These are phyloP conservation scores for Urtica urens DNA, from an alignment of 306 rosid genomes.

Conservation along the genomic window DNA sequence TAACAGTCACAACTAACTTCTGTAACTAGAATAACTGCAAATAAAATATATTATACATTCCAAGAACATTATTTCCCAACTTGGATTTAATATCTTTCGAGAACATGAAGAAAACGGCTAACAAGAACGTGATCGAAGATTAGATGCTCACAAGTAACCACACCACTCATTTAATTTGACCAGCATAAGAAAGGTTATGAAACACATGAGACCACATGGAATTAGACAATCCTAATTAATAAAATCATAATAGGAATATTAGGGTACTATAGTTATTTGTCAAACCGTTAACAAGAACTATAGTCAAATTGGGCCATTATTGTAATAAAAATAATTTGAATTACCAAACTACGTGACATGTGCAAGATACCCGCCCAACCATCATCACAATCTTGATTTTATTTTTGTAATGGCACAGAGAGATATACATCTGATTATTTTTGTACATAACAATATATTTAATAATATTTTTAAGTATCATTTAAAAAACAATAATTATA, in stretches of 20 bases:
- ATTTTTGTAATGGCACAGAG: conserved; percentile 26
- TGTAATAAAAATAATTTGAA: conserved; percentile 6
- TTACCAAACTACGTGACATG: conserved; percentile 34
- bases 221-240: background rate
- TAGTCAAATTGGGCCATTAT: conserved; percentile 10
- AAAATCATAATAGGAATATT: conserved; percentile 21
- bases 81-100: conserved; percentile 21
- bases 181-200: conserved; percentile 12
- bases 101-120: conserved; percentile 45
- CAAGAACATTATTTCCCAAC: conserved; percentile 15
- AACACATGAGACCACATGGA: conserved; percentile 75
- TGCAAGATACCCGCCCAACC: conserved; percentile 24
- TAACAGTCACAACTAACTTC: conserved; percentile 25
- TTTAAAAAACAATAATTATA: background rate
- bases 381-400: conserved; percentile 15
- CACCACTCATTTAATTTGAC: conserved; percentile 32
- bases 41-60: background rate
- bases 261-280: conserved; percentile 19
- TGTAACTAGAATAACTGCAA: conserved; percentile 33
- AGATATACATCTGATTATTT: background rate
- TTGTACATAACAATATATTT: no score
- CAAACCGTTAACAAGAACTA: conserved; percentile 19
- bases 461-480: background rate
- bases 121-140: conserved; percentile 38
- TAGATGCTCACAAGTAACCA: conserved; percentile 17